phyloP scores from a whole-genome alignment of 192 early-diverging fungal genomes.

The Powellomyces hirtus region DNA sequence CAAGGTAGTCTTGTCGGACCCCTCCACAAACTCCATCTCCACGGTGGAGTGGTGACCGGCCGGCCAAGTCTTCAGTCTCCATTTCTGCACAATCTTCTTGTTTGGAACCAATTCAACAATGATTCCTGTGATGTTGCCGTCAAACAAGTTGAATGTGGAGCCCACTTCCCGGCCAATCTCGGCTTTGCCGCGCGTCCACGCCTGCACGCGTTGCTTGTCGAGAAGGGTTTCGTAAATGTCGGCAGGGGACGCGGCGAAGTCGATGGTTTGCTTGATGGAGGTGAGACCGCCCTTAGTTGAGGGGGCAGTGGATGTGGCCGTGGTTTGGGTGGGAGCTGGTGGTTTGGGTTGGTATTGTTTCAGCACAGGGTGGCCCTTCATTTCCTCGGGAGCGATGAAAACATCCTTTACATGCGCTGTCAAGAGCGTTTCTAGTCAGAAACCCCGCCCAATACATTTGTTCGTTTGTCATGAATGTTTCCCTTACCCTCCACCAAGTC shows the following conservation, averaged over 20 bases:
- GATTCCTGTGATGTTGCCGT: constrained; percentile 81
- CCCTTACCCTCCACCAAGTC: constrained; percentile 75
- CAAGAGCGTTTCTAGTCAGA: no score
- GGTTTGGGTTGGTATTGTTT: constrained; percentile 53
- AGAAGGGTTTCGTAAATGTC: constrained; percentile 83
- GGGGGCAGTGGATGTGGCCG: constrained; percentile 3
- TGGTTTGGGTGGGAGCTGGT: constrained; percentile 28
- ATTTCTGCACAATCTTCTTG: constrained; percentile 79
- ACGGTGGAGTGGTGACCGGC: constrained; percentile 82
- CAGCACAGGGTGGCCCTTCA: constrained; percentile 52
- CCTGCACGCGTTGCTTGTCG: constrained; percentile 65
- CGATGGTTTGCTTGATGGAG: constrained; percentile 68
- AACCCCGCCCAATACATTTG: no score
- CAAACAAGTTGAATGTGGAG: constrained; percentile 74
- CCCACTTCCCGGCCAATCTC: constrained; percentile 64
- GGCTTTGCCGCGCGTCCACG: constrained; percentile 78
- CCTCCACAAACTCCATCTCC: constrained; percentile 70
- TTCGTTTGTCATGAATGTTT: no score
- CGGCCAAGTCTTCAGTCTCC: constrained; percentile 87
- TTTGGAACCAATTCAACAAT: constrained; percentile 62
- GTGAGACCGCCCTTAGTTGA: constrained; percentile 42
- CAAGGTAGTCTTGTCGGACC: constrained; percentile 62
- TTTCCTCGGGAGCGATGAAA: constrained; percentile 68
- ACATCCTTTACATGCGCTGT: constrained; percentile 77
- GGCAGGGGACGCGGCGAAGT: constrained; percentile 77